phyloP scores from a whole-genome alignment of 768 basidiomycete genomes.

The Leccinum subgranulosum region DNA sequence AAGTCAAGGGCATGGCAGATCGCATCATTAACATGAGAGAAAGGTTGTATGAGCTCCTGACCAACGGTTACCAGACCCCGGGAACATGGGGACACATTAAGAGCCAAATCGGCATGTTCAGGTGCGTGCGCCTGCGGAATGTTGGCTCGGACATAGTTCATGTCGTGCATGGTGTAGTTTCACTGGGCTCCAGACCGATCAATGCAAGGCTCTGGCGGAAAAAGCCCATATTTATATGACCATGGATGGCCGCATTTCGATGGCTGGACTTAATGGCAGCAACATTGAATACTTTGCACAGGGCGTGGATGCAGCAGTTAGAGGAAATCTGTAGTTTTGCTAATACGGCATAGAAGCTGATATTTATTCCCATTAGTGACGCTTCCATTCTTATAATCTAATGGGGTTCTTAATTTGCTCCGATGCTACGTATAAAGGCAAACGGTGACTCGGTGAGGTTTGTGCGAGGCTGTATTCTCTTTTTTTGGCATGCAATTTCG shows the following conservation, averaged over 20 bases:
- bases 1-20: slow-evolving; percentile 95
- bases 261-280: slow-evolving; percentile 81
- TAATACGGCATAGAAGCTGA: slow-evolving; percentile 25
- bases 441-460: slow-evolving; percentile 10
- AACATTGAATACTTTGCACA: slow-evolving; percentile 93
- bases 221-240: slow-evolving; percentile 94
- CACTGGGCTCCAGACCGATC: slow-evolving; percentile 77
- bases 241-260: slow-evolving; percentile 88
- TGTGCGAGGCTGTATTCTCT: slow-evolving; percentile 4
- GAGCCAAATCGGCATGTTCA: slow-evolving; percentile 97
- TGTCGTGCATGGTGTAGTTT: slow-evolving; percentile 46
- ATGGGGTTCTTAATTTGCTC: slow-evolving; percentile 15
- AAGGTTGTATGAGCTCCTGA: slow-evolving; percentile 73
- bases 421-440: slow-evolving; percentile 15
- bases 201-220: slow-evolving; percentile 80
- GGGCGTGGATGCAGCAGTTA: slow-evolving; percentile 79
- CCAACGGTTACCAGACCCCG: slow-evolving; percentile 80
- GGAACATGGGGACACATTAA: slow-evolving; percentile 95
- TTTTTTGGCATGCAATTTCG: slow-evolving; percentile 9
- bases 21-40: slow-evolving; percentile 93
- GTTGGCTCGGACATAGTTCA: not conserved
- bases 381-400: slow-evolving; percentile 20
- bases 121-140: slow-evolving; percentile 45
- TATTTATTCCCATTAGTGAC: slow-evolving; percentile 14
- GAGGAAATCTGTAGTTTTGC: slow-evolving; percentile 58